Conservation (phyloP, 345 rosid species). For the Gossypium raimondii region DNA sequence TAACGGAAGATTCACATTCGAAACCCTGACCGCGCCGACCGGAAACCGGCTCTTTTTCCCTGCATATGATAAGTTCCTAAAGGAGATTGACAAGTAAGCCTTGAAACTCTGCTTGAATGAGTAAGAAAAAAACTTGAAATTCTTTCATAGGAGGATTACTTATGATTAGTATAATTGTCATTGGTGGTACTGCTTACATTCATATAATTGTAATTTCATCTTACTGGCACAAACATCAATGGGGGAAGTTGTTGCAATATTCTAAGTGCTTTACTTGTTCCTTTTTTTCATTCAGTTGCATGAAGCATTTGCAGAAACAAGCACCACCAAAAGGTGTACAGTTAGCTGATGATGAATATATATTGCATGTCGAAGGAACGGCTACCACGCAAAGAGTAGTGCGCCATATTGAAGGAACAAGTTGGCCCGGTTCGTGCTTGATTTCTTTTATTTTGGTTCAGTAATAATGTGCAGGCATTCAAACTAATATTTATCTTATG, state of each 20-base stretch:
- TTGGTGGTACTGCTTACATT: too few relatives aligned
- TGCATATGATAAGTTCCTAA: background rate
- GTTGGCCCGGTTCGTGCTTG: background rate
- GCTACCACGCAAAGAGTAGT: background rate
- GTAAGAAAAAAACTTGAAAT: background rate
- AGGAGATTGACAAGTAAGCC: background rate
- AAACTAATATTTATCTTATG: background rate
- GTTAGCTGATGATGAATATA: background rate
- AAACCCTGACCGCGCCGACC: background rate
- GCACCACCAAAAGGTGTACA: background rate
- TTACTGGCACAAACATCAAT: too few relatives aligned
- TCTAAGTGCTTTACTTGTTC: background rate
- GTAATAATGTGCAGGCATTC: background rate
- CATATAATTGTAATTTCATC: too few relatives aligned
- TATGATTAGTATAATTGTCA: too few relatives aligned
- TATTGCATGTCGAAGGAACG: background rate
- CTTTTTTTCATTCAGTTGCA: background rate
- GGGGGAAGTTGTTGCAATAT: background rate
- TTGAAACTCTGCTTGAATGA: background rate
- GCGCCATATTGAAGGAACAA: background rate
- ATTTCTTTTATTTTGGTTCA: background rate
- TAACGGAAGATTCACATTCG: background rate
- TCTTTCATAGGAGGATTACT: too few relatives aligned
- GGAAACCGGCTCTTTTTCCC: background rate
- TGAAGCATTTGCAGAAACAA: constrained; percentile 1